Evolutionary conservation across 768 basidiomycete species (phyloP).

Genomic region (Pisolithus orientalis): DNA sequence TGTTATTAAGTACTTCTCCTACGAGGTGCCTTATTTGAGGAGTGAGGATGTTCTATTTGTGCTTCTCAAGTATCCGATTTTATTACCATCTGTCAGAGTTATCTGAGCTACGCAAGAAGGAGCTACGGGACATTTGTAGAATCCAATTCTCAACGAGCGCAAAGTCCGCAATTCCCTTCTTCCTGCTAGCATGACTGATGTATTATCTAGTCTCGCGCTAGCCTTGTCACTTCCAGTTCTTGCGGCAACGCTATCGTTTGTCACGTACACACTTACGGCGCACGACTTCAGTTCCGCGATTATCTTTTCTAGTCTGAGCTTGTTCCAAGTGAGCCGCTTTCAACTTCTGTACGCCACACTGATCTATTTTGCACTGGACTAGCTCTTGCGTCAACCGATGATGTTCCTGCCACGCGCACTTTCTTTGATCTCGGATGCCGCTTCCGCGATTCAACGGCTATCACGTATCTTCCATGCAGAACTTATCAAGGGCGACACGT

Average conservation of each 20-base stretch:
- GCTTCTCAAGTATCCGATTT: neutral
- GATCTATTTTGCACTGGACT: neutral
- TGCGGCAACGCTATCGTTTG: slow-evolving; percentile 60
- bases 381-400: slow-evolving; percentile 65
- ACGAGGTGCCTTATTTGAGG: slow-evolving; percentile 61
- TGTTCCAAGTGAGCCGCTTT: slow-evolving; percentile 40
- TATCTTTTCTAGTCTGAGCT: slow-evolving; percentile 60
- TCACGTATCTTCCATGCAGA: slow-evolving; percentile 44
- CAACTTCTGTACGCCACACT: too few species aligned
- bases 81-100: slow-evolving; percentile 35
- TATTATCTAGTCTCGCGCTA: slow-evolving; percentile 36
- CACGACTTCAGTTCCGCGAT: slow-evolving; percentile 55
- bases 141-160: slow-evolving; percentile 58
- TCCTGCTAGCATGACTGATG: neutral
- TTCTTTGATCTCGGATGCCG: slow-evolving; percentile 57
- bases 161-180: slow-evolving; percentile 32
- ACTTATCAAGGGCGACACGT: slow-evolving; percentile 33
- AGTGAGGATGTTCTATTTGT: slow-evolving; percentile 32
- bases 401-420: slow-evolving; percentile 59
- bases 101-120: slow-evolving; percentile 43
- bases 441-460: slow-evolving; percentile 53
- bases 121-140: slow-evolving; percentile 48
- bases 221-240: slow-evolving; percentile 57
- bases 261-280: slow-evolving; percentile 54
- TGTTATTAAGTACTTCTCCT: slow-evolving; percentile 73